A percentile compares a stretch with the other conserved stretches of the same genome.
Evolutionary conservation across 2,329 filamentous ascomycete genomes (phyloP).

Genomic region (Paracoccidioides lutzii): DNA sequence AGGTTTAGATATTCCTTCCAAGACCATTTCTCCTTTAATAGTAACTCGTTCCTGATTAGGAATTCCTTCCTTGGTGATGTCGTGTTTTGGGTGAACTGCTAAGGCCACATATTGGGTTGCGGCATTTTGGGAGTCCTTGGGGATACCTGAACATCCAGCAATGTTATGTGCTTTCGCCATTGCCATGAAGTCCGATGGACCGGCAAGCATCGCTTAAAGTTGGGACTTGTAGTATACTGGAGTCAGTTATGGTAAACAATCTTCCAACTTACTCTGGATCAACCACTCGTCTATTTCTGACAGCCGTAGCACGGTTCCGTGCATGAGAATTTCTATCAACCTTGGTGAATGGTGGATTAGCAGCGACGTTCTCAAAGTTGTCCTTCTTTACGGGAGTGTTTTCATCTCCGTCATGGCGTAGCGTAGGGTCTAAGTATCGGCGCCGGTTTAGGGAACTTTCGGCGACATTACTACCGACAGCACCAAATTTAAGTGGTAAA

Average conservation of each 20-base stretch:
- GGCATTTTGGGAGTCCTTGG: background rate
- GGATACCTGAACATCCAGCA: background rate
- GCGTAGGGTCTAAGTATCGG: background rate
- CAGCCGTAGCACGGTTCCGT: constrained; percentile 2
- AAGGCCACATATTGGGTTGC: background rate
- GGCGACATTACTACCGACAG: background rate
- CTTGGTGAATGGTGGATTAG: background rate
- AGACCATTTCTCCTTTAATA: too few relatives aligned
- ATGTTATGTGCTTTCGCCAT: constrained; percentile 2
- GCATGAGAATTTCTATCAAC: background rate
- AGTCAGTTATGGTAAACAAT: constrained; percentile 5
- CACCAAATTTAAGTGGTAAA: background rate
- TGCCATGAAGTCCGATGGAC: constrained; percentile 12
- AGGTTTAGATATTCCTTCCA: background rate
- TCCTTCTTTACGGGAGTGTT: background rate
- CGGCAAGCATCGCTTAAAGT: constrained; percentile 9
- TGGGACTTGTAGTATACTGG: constrained; percentile 3
- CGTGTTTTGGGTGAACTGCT: background rate
- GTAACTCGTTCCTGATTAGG: background rate
- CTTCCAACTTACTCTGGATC: constrained; percentile 7
- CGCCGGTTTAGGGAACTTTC: background rate
- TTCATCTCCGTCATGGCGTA: background rate
- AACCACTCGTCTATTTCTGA: constrained; percentile 7
- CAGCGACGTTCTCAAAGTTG: background rate
- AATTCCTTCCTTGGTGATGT: background rate